phyloP scores from a whole-genome alignment of 306 rosid species.

The Datisca glomerata region DNA sequence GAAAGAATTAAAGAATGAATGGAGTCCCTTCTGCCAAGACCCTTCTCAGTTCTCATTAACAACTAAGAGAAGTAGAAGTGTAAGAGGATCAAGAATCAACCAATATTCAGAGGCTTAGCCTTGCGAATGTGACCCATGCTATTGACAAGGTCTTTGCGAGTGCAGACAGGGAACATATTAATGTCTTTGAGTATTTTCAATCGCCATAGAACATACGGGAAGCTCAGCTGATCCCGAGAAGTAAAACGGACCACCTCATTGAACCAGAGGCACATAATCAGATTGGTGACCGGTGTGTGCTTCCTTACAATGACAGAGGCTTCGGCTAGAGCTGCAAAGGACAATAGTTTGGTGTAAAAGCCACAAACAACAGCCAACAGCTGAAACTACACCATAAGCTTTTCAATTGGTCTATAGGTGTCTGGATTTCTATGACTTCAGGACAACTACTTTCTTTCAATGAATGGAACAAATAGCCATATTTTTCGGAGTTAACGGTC shows the following conservation, averaged over 20 bases:
- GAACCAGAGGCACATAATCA: conserved; percentile 88
- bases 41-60: neutral
- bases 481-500: no score
- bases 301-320: conserved; percentile 85
- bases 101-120: conserved; percentile 60
- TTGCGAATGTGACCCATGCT: conserved; percentile 94
- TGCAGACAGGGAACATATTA: conserved; percentile 79
- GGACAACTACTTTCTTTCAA: no score
- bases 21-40: neutral
- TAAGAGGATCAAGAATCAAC: conserved; percentile 17
- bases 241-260: conserved; percentile 91
- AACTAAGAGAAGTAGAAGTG: neutral
- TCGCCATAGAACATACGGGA: conserved; percentile 86
- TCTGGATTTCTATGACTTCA: no score
- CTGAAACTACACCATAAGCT: no score
- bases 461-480: no score
- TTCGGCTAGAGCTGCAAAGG: conserved; percentile 66
- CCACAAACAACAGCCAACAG: no score
- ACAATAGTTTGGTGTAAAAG: no score
- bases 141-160: conserved; percentile 94
- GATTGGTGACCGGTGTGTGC: conserved; percentile 53
- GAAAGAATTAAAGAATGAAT: conserved; percentile 10
- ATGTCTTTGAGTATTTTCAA: conserved; percentile 49
- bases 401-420: no score
- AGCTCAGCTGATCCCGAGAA: conserved; percentile 93